Evolutionary conservation across 441 rosid species (phyloP).

Genomic region (Eutrema salsugineum): DNA sequence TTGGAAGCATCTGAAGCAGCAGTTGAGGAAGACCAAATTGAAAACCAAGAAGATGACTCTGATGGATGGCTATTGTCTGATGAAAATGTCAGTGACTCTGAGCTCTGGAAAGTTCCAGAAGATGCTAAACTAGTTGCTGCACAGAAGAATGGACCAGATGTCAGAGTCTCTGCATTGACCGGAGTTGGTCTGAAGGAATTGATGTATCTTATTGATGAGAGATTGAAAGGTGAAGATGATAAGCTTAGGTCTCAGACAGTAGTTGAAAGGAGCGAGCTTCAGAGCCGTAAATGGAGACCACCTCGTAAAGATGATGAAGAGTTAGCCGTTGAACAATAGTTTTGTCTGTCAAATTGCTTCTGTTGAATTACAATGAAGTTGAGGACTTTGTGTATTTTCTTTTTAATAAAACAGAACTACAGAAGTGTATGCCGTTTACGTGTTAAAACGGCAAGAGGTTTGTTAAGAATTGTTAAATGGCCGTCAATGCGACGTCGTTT

Average conservation of each 20-base stretch:
- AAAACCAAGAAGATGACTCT: constrained; percentile 31
- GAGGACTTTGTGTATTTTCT: not conserved
- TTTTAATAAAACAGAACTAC: not conserved
- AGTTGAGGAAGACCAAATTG: constrained; percentile 19
- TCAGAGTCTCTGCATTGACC: constrained; percentile 65
- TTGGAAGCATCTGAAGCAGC: constrained; percentile 30
- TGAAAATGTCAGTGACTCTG: constrained; percentile 29
- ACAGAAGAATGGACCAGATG: constrained; percentile 42
- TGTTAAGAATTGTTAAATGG: not conserved
- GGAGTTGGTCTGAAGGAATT: constrained; percentile 80
- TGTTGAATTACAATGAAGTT: not conserved
- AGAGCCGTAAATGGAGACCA: constrained; percentile 76
- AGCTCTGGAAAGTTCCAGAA: constrained; percentile 33
- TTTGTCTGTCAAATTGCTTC: not conserved
- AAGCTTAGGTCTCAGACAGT: constrained; percentile 34
- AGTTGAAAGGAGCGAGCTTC: constrained; percentile 36
- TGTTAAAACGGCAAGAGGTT: not conserved
- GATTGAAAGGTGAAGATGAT: constrained; percentile 44
- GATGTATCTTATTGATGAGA: constrained; percentile 55
- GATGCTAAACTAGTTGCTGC: constrained; percentile 20
- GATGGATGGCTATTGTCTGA: constrained; percentile 49
- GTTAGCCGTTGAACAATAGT: constrained; percentile 38
- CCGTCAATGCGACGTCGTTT: not conserved
- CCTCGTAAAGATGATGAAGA: constrained; percentile 37
- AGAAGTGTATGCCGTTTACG: constrained; percentile 19